Base-by-base conservation (phyloP, 2,329 filamentous ascomycete species). In the Aureobasidium sp. region DNA sequence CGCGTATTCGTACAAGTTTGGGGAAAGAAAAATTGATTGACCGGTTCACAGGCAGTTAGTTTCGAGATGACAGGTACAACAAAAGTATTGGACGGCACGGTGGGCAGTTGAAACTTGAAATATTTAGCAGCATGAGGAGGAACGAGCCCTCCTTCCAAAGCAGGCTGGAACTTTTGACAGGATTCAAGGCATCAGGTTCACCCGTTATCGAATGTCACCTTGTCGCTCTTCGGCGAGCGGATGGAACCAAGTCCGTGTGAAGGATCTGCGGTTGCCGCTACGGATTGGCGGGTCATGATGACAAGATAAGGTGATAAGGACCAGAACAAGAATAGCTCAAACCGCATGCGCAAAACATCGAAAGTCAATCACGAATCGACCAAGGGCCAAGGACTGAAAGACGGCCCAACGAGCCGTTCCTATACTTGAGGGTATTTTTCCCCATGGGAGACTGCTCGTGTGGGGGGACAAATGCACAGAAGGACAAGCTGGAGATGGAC, bases 241-340 rank as follows among this genome's bases (percentile, higher is more conserved):
- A 36, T 11, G 41, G 53, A 45, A 45, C 53, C 16, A 45, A 34
- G 53, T 57, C 53, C 53, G 53, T 27, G 37, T 34, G 10, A 1
- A 21, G 16, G 52, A 54, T 54, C 52, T 36, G n/a, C 53, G 27
- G 6, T 30, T 30, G 16, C 9, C 45, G 36, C 53, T 57, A 45
- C 39, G 41, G 29, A 29, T 57, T 44, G 39, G 25, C 15, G 39
- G 39, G 41, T n/a, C n/a, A 36, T 45, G 53, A 57, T 45, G 41
- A 57, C 53, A 45, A 29, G 39, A 45, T 27, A 57, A 45, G 39
- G 34, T 37, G 34, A 37, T 37, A 37, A 37, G 34, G 34, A 13
- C 53, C 53, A 15, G 30, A 57, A 45, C 30, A 27, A 57, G 53
- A 57, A 57, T 44, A 57, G 53, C n/a, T 54, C 50, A 30, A 30